Percentiles rank a stretch among this genome's conserved stretches.
Conservation (phyloP, 2,329 filamentous ascomycete genomes). For the Pseudopyrenochaeta lycopersici region DNA sequence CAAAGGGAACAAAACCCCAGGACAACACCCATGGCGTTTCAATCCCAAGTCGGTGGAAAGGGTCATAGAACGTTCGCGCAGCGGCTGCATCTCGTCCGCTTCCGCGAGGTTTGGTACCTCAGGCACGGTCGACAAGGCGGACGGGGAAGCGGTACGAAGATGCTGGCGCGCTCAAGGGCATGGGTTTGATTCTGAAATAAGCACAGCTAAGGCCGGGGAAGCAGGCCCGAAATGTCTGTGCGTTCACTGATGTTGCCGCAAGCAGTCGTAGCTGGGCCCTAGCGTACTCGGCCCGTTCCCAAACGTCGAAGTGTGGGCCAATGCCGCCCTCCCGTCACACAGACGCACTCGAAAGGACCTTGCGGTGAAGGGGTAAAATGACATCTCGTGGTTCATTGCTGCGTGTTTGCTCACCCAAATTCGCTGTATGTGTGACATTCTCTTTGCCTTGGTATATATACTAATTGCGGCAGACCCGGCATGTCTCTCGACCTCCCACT, state of each 20-base stretch:
- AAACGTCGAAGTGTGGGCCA: constrained; percentile 34
- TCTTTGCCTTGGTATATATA: constrained; percentile 25
- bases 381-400: constrained; percentile 35
- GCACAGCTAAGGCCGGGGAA: constrained; percentile 33
- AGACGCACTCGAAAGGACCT: constrained; percentile 28
- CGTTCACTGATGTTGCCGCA: constrained; percentile 21
- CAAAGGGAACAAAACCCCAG: constrained; percentile 7
- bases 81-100: constrained; percentile 29
- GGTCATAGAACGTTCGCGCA: constrained; percentile 30
- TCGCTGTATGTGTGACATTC: constrained; percentile 30
- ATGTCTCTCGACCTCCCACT: constrained; percentile 30
- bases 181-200: constrained; percentile 21
- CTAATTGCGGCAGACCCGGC: constrained; percentile 22
- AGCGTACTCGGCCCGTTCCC: constrained; percentile 35
- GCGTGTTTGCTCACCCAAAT: constrained; percentile 35
- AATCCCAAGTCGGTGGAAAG: constrained; percentile 24
- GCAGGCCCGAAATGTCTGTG: constrained; percentile 16
- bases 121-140: constrained; percentile 29
- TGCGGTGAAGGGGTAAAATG: constrained; percentile 42
- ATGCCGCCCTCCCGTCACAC: constrained; percentile 39
- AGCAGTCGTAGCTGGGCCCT: constrained; percentile 14
- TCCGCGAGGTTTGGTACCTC: constrained; percentile 26
- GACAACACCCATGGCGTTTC: constrained; percentile 12
- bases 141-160: constrained; percentile 42
- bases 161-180: constrained; percentile 23